These are phyloP conservation scores for Penicillium samsonianum DNA, from an alignment of 495 filamentous ascomycete species.

Conservation along the genomic window DNA sequence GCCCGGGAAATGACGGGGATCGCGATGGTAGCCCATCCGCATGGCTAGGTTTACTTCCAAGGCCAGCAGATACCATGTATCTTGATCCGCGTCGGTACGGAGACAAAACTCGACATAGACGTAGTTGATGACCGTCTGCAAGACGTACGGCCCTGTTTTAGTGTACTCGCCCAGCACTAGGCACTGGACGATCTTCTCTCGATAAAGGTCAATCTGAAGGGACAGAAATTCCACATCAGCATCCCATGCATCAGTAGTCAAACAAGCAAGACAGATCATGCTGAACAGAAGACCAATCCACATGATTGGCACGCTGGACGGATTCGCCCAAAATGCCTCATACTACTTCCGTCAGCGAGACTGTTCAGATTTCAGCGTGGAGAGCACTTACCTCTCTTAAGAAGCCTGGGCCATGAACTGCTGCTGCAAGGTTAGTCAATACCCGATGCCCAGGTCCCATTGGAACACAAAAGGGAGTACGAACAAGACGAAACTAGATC, in stretches of 20 bases:
- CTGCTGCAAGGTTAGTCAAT: conserved; percentile 12
- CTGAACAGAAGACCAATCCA: conserved; percentile 38
- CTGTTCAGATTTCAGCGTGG: conserved; percentile 7
- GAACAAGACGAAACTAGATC: conserved; percentile 29
- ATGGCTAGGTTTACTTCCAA: conserved; percentile 30
- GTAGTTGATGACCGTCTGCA: conserved; percentile 36
- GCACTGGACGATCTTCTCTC: conserved; percentile 35
- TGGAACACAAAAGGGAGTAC: conserved; percentile 4
- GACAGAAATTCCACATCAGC: conserved; percentile 17
- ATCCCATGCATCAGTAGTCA: conserved; percentile 5
- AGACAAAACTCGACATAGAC: conserved; percentile 24
- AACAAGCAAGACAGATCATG: conserved; percentile 28
- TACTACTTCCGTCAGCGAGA: conserved; percentile 22
- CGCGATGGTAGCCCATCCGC: conserved; percentile 37
- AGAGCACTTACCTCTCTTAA: conserved; percentile 20
- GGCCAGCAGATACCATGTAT: conserved; percentile 27
- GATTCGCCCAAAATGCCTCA: conserved; percentile 36
- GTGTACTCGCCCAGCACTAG: conserved; percentile 33
- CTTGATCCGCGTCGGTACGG: conserved; percentile 18
- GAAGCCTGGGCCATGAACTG: conserved; percentile 27
- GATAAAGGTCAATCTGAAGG: conserved; percentile 24
- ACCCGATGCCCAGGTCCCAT: neutral
- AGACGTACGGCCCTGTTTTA: conserved; percentile 22
- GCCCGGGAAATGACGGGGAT: conserved; percentile 25
- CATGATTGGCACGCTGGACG: conserved; percentile 16